Evolutionary conservation across 208 protist species (phyloP), one percentile per base, ranked within the genome.

Genomic region (Trypanosoma congolense): DNA sequence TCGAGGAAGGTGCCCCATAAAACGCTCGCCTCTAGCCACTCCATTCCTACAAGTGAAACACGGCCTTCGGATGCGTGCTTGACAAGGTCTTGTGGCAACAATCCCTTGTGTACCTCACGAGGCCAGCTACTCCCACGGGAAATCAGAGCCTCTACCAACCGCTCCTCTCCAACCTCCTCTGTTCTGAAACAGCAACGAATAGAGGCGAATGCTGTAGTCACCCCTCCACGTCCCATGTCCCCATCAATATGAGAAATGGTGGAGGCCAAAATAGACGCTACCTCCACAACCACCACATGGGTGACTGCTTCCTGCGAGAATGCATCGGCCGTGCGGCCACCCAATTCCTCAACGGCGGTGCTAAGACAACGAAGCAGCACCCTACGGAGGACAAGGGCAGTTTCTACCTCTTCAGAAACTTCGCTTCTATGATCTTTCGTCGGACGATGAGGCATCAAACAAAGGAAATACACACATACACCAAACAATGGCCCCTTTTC

Each of bases 1-100:
- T 85, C 77, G 0, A 91, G 56, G 56, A 91, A 91, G 1, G 69
- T 51, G 26, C 83, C 83, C 77, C 80, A 91, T 29, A 61, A 50
- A 12, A 75, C 58, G 46, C 77, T 82, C 3, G 52, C 62, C 2
- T 65, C 70, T 8, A 91, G 54, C 77, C 80, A 91, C 4, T 53
- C 57, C 0, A 73, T 42, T 3, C 29, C 56, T 4, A 91, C 77
- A 2, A 84, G n/a, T 4, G 68, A 73, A 3, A 86, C 22, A 21
- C 63, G 52, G 2, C 73, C 68, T 12, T 40, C 47, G 2, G 70
- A 56, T 16, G 44, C 49, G 21, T 55, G 1, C 28, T 59, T 16
- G 1, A 67, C 43, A 30, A 60, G 45, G 21, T 30, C 25, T 16
- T 36, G 24, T 25, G 36, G 21, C 16, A 67, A 24, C 21, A 35